phyloP scores from a whole-genome alignment of 148 eudicot genomes.

The Rhododendron williamsianum region DNA sequence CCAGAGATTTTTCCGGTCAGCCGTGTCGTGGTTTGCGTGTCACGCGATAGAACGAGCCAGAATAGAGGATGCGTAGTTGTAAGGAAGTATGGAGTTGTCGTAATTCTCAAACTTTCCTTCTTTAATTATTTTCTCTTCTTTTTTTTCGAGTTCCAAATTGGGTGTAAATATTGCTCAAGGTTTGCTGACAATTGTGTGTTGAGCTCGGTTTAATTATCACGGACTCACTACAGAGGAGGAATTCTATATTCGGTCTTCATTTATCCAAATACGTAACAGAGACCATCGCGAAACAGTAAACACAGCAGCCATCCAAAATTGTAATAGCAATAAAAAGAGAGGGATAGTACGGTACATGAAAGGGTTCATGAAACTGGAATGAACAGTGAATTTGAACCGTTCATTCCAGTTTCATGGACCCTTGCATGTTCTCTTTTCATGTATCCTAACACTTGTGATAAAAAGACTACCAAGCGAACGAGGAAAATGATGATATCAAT shows the following conservation, averaged over 20 bases:
- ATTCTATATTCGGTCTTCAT: not conserved
- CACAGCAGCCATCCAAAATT: not conserved
- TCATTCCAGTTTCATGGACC: too few species aligned
- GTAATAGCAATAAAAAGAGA: not conserved
- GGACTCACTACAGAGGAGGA: not conserved
- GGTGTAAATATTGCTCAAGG: not conserved
- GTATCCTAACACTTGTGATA: not conserved
- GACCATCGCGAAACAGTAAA: not conserved
- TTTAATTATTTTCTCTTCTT: not conserved
- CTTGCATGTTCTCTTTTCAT: too few species aligned
- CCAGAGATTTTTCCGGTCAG: not conserved
- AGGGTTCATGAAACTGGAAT: too few species aligned
- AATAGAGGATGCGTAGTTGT: not conserved
- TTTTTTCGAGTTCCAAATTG: not conserved
- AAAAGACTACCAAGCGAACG: not conserved
- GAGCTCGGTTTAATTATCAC: not conserved
- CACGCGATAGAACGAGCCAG: not conserved
- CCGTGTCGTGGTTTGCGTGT: not conserved
- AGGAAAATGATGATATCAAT: not conserved
- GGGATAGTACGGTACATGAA: too few species aligned
- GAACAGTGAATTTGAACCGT: too few species aligned
- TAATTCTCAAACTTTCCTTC: not conserved
- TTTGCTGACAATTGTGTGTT: not conserved
- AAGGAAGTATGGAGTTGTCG: not conserved
- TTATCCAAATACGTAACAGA: not conserved